Evolutionary conservation across 192 early-diverging fungal species (phyloP), one percentile per base, ranked within the genome.

Genomic region (Glomus cerebriforme): DNA sequence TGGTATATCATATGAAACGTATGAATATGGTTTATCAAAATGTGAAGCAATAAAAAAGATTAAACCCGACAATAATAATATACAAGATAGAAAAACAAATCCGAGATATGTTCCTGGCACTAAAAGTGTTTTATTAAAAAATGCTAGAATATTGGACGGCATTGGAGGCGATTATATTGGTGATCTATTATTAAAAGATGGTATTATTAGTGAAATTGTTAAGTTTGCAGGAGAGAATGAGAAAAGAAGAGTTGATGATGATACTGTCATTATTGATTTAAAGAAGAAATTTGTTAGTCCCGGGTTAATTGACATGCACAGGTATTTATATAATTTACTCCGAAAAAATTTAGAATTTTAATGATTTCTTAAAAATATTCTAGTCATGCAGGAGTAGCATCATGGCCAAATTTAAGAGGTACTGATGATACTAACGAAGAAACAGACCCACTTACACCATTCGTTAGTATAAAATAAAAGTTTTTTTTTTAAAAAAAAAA

Each of bases 291-390:
- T 86, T 59, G 82, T 95, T n/a, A 92, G 92, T 10, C 94, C 94
- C 22, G 94, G 94, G 60, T 86, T 95, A 49, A 89, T 95, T 3
- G 94, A 94, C 77, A 91, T 91, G 92, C 87, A 91, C 83, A 85
- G 85, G 85, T 85, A 81, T 78, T 47, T 29, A 13, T 29, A 37
- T 12, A 63, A 37, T 43, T 34, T 22, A 71, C 6, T 29, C 26
- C 35, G 26, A 47, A 71, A 71, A n/a, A 71, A 37, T 31, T 43
- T 54, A n/a, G n/a, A 19, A 19, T 31, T 43, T 77, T 22, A 26
- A 29, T 24, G n/a, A 45, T 58, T 60, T 67, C 3, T 47, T n/a
- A n/a, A 10, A 71, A 31, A 27, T 43, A 27, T 60, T 43, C 10
- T 47, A 90, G 89, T 27, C 94, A 95, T 82, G 77, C 88, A 17